phyloP scores from a whole-genome alignment of 2,329 filamentous ascomycete species.

The Curvularia sp. region DNA sequence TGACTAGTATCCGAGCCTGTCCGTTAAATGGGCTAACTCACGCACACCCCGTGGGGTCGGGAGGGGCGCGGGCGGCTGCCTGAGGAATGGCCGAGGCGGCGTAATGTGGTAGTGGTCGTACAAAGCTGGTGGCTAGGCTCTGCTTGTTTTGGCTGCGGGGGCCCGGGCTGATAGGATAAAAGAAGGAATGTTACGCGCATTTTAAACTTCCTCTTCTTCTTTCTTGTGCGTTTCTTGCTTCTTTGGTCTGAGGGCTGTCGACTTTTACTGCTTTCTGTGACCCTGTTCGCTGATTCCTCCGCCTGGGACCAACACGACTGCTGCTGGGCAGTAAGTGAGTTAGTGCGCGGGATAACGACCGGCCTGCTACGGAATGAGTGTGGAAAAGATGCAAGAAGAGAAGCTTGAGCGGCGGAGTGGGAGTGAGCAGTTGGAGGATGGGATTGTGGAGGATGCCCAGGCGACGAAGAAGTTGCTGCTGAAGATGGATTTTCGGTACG shows the following conservation, averaged over 20 bases:
- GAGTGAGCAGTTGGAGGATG: conserved; percentile 28
- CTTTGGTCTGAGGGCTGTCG: neutral
- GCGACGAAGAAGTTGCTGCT: conserved; percentile 53
- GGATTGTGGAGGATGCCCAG: conserved; percentile 16
- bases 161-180: neutral
- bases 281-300: neutral
- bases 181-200: neutral
- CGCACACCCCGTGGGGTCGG: neutral
- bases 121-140: neutral
- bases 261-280: neutral
- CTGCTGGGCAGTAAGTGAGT: too few species aligned
- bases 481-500: conserved; percentile 62
- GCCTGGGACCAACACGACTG: neutral
- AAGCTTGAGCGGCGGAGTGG: conserved; percentile 30
- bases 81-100: too few species aligned
- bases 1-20: neutral
- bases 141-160: neutral
- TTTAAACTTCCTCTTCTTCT: neutral
- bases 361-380: conserved; percentile 8
- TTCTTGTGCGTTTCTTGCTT: neutral
- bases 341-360: neutral
- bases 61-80: neutral
- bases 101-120: neutral
- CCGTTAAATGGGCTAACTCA: neutral
- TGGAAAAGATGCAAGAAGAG: conserved; percentile 37